Evolutionary conservation across 1,284 basidiomycete species (phyloP).

Genomic region (Ganoderma multipileum): DNA sequence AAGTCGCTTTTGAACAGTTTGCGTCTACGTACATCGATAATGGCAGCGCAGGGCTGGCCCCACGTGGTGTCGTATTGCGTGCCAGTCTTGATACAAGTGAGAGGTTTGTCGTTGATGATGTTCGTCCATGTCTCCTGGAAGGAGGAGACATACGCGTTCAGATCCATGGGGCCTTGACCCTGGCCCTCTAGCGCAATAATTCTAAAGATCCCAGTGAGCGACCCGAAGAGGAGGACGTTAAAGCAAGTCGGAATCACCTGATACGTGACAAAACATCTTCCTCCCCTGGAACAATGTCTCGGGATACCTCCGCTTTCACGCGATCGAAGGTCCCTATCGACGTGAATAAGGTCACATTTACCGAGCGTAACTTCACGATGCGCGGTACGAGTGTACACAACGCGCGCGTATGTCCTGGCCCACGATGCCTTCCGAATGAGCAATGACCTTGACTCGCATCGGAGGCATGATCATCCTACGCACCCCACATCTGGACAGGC

Average conservation of each 20-base stretch:
- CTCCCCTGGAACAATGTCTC: not conserved
- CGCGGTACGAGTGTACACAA: conserved; percentile 1
- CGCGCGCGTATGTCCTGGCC: not conserved
- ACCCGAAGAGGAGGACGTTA: not conserved
- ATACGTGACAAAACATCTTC: conserved; percentile 1
- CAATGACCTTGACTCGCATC: not conserved
- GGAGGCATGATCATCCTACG: not conserved
- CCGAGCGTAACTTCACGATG: not conserved
- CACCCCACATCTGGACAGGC: conserved; percentile 4
- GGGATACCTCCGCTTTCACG: not conserved
- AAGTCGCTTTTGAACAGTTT: not conserved
- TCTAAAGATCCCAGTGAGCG: not conserved
- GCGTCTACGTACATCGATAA: not conserved
- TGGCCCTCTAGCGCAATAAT: not conserved
- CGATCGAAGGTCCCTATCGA: not conserved
- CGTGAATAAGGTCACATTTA: not conserved
- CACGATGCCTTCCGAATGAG: not conserved
- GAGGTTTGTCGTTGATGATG: not conserved
- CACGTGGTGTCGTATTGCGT: not conserved
- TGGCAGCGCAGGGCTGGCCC: not conserved
- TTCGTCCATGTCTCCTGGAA: not conserved
- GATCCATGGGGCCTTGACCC: not conserved
- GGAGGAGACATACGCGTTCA: not conserved
- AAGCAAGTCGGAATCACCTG: not conserved
- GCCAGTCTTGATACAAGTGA: not conserved